phyloP scores from a whole-genome alignment of 768 basidiomycete genomes.

The Rickenella mellea region DNA sequence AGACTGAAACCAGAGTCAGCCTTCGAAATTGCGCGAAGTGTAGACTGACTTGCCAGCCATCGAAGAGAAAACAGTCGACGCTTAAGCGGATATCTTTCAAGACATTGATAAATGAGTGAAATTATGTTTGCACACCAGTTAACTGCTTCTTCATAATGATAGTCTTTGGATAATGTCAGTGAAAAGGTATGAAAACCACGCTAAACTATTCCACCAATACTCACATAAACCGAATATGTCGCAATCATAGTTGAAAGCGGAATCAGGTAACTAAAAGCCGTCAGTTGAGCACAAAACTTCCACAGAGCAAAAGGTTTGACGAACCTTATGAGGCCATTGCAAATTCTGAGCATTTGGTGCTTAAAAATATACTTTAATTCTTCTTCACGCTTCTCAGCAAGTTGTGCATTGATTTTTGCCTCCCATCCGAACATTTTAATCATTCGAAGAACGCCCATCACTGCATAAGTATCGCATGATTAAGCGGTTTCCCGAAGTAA shows the following conservation, averaged over 20 bases:
- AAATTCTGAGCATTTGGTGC: conserved; percentile 22
- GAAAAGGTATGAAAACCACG: not conserved
- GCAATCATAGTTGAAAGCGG: conserved; percentile 31
- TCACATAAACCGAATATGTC: conserved; percentile 25
- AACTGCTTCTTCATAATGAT: conserved; percentile 23
- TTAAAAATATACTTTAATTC: conserved; percentile 27
- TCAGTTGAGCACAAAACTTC: not conserved
- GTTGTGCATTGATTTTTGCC: conserved; percentile 30
- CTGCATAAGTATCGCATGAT: conserved; percentile 30
- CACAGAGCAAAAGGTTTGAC: not conserved
- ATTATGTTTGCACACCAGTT: conserved; percentile 9
- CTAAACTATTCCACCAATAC: not conserved
- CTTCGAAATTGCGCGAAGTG: not conserved
- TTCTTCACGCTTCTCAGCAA: conserved; percentile 24
- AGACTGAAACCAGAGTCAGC: conserved; percentile 17
- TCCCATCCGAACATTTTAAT: conserved; percentile 67
- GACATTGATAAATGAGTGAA: not conserved
- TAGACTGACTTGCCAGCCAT: conserved; percentile 11
- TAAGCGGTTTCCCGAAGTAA: conserved; percentile 28
- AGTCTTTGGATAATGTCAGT: conserved; percentile 10
- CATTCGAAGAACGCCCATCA: conserved; percentile 52
- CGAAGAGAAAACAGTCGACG: conserved; percentile 20
- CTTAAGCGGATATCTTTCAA: conserved; percentile 4
- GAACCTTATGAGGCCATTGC: conserved; percentile 23
- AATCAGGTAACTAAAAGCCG: conserved; percentile 19